Percentiles rank a stretch among this genome's conserved stretches.
Evolutionary conservation across 1,139 yeast species (phyloP).

Genomic region (Taphrina confusa): DNA sequence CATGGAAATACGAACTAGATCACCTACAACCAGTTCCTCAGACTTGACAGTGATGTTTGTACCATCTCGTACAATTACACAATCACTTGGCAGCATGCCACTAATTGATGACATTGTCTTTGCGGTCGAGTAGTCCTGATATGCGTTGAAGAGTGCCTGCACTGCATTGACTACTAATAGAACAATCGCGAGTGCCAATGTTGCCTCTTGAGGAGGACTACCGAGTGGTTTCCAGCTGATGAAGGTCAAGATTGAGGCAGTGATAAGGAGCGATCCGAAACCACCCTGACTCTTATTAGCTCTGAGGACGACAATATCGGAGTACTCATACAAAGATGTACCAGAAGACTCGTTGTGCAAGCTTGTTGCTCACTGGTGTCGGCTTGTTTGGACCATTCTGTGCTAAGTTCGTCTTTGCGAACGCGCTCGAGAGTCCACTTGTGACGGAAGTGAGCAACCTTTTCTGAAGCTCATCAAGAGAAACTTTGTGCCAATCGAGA

Average conservation of each 20-base stretch:
- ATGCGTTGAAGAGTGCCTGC: constrained; percentile 55
- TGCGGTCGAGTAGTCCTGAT: constrained; percentile 56
- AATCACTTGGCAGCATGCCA: constrained; percentile 54
- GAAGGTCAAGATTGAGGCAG: constrained; percentile 54
- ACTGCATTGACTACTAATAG: constrained; percentile 52
- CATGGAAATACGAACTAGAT: constrained; percentile 71
- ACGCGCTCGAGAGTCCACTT: constrained; percentile 45
- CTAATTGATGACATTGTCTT: constrained; percentile 56
- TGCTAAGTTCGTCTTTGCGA: constrained; percentile 43
- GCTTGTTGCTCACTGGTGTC: constrained; percentile 21
- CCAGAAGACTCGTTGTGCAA: constrained; percentile 24
- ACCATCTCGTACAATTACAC: constrained; percentile 70
- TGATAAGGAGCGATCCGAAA: constrained; percentile 53
- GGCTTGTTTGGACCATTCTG: constrained; percentile 48
- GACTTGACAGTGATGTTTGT: constrained; percentile 61
- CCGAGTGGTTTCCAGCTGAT: constrained; percentile 58
- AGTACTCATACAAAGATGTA: constrained; percentile 36
- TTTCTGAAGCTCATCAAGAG: constrained; percentile 43
- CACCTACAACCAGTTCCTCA: constrained; percentile 77
- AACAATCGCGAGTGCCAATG: constrained; percentile 53
- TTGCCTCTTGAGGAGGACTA: constrained; percentile 54
- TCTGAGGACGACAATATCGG: constrained; percentile 51
- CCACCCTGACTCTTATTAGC: constrained; percentile 55
- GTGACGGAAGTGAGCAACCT: constrained; percentile 45
- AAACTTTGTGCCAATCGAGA: constrained; percentile 46